Evolutionary conservation across 192 early-diverging fungal species (phyloP).

Genomic region (Coemansia furcata): DNA sequence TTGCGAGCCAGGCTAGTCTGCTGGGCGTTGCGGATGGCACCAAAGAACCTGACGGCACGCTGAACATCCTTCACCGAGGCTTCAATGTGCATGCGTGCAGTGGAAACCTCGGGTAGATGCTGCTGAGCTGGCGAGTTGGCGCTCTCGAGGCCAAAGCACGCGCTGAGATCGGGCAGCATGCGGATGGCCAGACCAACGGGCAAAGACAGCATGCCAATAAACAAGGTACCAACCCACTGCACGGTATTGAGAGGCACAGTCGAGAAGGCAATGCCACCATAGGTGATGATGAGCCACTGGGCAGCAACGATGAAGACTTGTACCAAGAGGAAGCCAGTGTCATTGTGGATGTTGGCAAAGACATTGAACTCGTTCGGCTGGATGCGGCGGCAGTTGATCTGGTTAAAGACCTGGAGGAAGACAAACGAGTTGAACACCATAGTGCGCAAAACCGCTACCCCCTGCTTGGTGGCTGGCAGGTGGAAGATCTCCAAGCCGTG

Average conservation of each 20-base stretch:
- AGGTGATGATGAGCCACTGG: conserved; percentile 85
- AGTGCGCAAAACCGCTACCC: conserved; percentile 61
- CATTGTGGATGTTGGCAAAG: conserved; percentile 79
- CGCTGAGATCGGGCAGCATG: conserved; percentile 70
- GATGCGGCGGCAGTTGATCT: conserved; percentile 82
- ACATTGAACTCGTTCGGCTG: conserved; percentile 88
- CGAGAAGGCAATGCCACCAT: conserved; percentile 88
- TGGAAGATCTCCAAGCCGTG: conserved; percentile 61
- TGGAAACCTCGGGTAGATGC: conserved; percentile 48
- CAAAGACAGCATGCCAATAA: conserved; percentile 76
- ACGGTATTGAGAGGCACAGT: conserved; percentile 60
- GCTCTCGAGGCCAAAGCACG: conserved; percentile 53
- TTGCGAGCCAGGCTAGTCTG: conserved; percentile 1
- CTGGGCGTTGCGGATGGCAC: conserved; percentile 55
- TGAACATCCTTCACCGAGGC: conserved; percentile 46
- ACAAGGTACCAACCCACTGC: conserved; percentile 81
- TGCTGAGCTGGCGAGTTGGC: conserved; percentile 52
- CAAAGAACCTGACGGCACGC: conserved; percentile 52
- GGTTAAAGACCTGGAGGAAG: conserved; percentile 86
- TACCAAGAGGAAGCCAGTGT: conserved; percentile 79
- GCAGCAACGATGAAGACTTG: conserved; percentile 66
- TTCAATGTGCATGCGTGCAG: conserved; percentile 50
- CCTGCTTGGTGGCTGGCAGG: conserved; percentile 46
- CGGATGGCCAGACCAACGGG: conserved; percentile 80
- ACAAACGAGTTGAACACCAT: conserved; percentile 94